Evolutionary conservation across 345 rosid genomes (phyloP).

Genomic region (Isatis tinctoria): DNA sequence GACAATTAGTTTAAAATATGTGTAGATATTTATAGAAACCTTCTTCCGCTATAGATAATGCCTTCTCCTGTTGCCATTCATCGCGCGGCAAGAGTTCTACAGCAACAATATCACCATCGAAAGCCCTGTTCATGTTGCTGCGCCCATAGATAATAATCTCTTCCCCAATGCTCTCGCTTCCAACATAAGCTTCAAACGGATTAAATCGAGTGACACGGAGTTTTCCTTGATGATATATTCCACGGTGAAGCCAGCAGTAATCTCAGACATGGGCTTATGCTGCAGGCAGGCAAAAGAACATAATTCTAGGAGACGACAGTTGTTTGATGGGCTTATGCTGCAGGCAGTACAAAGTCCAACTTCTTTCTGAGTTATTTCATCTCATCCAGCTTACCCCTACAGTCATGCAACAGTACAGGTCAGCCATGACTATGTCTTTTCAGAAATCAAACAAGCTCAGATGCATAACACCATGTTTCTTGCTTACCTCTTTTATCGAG

Average conservation of each 20-base stretch:
- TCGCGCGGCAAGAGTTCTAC: slow-evolving; percentile 88
- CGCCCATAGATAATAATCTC: slow-evolving; percentile 90
- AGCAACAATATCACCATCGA: slow-evolving; percentile 93
- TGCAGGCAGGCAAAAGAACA: slow-evolving; percentile 34
- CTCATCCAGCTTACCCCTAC: background rate
- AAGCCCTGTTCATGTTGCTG: slow-evolving; percentile 93
- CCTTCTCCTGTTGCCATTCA: slow-evolving; percentile 83
- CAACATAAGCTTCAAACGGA: slow-evolving; percentile 98
- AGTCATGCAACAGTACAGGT: background rate
- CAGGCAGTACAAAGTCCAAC: background rate
- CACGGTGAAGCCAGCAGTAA: slow-evolving; percentile 84
- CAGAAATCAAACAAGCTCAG: background rate
- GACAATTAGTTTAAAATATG: background rate
- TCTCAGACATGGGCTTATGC: slow-evolving; percentile 99
- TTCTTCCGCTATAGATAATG: slow-evolving; percentile 73
- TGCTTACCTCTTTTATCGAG: background rate
- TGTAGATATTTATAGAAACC: slow-evolving; percentile 39
- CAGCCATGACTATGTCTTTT: background rate
- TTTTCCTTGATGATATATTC: slow-evolving; percentile 96
- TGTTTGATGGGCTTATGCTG: slow-evolving; percentile 21
- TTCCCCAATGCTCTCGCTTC: slow-evolving; percentile 98
- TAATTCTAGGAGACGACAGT: background rate
- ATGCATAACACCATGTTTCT: background rate
- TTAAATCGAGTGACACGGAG: slow-evolving; percentile 93
- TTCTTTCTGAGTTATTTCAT: background rate